Percentiles rank a stretch among this genome's conserved stretches.
phyloP scores from a whole-genome alignment of 345 rosid genomes.

The Gossypium mustelinum region DNA sequence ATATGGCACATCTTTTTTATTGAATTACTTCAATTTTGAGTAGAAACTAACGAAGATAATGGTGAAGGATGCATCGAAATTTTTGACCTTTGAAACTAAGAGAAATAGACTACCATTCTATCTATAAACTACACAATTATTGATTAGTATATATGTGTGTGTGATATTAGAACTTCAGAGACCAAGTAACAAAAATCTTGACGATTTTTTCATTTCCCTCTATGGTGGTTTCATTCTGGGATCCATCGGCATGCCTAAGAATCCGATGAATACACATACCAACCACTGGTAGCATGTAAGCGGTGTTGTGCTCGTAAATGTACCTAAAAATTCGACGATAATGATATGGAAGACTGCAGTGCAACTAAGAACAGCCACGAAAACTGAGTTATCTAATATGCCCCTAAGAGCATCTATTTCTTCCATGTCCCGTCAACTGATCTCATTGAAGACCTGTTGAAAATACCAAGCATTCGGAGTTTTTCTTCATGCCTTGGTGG shows the following conservation, averaged over 20 bases:
- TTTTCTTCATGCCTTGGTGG: too few species aligned
- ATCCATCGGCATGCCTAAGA: constrained; percentile 82
- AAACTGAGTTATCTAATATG: constrained; percentile 49
- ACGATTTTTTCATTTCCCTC: too few species aligned
- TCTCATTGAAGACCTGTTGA: constrained; percentile 59
- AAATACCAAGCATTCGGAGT: neutral
- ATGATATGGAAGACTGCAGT: constrained; percentile 64
- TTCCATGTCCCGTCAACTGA: constrained; percentile 76
- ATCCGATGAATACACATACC: constrained; percentile 48
- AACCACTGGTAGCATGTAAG: constrained; percentile 49
- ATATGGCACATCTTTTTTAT: too few species aligned
- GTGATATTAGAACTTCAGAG: too few species aligned
- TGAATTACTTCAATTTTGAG: too few species aligned
- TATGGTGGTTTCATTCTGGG: constrained; percentile 38
- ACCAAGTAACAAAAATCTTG: too few species aligned
- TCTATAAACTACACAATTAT: too few species aligned
- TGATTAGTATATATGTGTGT: too few species aligned
- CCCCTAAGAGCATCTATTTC: constrained; percentile 63
- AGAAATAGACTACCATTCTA: too few species aligned
- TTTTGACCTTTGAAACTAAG: too few species aligned
- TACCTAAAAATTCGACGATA: constrained; percentile 64
- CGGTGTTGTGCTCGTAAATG: constrained; percentile 60
- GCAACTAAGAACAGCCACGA: constrained; percentile 44
- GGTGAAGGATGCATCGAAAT: too few species aligned
- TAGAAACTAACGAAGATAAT: too few species aligned